A percentile compares a stretch with the other conserved stretches of the same genome.
Conservation (phyloP, 495 filamentous ascomycete species). For the Lasiosphaeria miniovina region DNA sequence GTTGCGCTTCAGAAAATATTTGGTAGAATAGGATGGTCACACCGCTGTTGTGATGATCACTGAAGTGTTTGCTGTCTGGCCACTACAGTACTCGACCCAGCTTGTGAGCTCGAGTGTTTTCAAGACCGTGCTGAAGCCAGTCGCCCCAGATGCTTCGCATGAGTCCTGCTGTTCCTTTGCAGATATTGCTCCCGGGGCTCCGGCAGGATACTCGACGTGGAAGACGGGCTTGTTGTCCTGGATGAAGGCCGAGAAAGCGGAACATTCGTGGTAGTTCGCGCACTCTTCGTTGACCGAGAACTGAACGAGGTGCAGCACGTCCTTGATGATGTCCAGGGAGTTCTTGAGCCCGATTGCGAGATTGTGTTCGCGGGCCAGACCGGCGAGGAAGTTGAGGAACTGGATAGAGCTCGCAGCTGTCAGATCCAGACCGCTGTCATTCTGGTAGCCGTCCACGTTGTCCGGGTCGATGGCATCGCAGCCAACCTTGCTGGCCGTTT, state of each 20-base stretch:
- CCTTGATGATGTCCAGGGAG: conserved; percentile 54
- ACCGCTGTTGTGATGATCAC: conserved; percentile 10
- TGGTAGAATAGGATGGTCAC: not conserved
- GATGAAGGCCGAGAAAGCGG: conserved; percentile 54
- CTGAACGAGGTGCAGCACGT: conserved; percentile 55
- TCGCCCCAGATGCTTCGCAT: conserved; percentile 13
- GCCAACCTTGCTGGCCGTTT: conserved; percentile 55
- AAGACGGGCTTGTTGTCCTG: conserved; percentile 64
- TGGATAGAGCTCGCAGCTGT: conserved; percentile 52
- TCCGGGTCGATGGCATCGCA: conserved; percentile 73
- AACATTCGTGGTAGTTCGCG: conserved; percentile 52
- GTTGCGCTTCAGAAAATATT: too few species aligned
- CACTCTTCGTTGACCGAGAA: conserved; percentile 76
- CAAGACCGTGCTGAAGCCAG: conserved; percentile 59
- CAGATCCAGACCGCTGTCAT: conserved; percentile 55
- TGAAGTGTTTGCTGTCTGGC: conserved; percentile 13
- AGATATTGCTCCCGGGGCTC: conserved; percentile 31
- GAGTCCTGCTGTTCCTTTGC: conserved; percentile 21
- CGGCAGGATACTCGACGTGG: conserved; percentile 67
- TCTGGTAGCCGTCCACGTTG: conserved; percentile 64
- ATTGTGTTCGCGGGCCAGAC: conserved; percentile 46
- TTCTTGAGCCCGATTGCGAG: conserved; percentile 66
- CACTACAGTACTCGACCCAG: conserved; percentile 53
- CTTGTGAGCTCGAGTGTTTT: conserved; percentile 61
- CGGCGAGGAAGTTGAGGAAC: conserved; percentile 59